Evolutionary conservation across 768 basidiomycete species (phyloP).

Genomic region (Coprinopsis sp.): DNA sequence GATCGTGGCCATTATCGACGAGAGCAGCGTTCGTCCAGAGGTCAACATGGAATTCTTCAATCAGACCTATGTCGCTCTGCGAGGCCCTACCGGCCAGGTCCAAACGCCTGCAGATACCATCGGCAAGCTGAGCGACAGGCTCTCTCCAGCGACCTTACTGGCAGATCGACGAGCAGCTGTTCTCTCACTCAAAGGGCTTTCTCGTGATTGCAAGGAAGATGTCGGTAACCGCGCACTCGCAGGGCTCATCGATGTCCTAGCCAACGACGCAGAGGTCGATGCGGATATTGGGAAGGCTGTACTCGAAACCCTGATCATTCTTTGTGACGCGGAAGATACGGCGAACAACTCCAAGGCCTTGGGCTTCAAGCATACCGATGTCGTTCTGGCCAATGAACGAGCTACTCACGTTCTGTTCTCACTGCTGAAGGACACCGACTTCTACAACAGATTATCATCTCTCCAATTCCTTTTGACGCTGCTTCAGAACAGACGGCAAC

Average conservation of each 20-base stretch:
- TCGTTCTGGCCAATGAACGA: slow-evolving; percentile 66
- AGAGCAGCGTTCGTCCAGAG: no score
- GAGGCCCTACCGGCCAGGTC: slow-evolving; percentile 77
- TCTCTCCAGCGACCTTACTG: slow-evolving; percentile 84
- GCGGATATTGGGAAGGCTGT: slow-evolving; percentile 89
- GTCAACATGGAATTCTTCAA: slow-evolving; percentile 76
- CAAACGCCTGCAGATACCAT: slow-evolving; percentile 87
- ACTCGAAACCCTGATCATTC: slow-evolving; percentile 79
- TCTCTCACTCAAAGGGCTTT: slow-evolving; percentile 88
- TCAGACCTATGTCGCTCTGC: slow-evolving; percentile 80
- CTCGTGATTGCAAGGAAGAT: slow-evolving; percentile 86
- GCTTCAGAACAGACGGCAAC: slow-evolving; percentile 74
- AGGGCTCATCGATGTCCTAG: slow-evolving; percentile 18
- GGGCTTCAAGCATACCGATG: slow-evolving; percentile 82
- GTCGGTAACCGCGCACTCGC: slow-evolving; percentile 68
- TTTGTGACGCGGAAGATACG: slow-evolving; percentile 76
- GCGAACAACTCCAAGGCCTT: slow-evolving; percentile 50
- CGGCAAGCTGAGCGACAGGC: slow-evolving; percentile 78
- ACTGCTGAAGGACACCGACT: slow-evolving; percentile 69
- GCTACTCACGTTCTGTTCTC: slow-evolving; percentile 71
- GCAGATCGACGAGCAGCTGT: slow-evolving; percentile 92
- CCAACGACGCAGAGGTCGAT: slow-evolving; percentile 55
- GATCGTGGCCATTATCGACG: neutral
- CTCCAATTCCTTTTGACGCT: slow-evolving; percentile 79
- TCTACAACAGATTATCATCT: slow-evolving; percentile 82